These are phyloP conservation scores for Psilocybe sp. DNA, from an alignment of 768 basidiomycete species.

Conservation along the genomic window DNA sequence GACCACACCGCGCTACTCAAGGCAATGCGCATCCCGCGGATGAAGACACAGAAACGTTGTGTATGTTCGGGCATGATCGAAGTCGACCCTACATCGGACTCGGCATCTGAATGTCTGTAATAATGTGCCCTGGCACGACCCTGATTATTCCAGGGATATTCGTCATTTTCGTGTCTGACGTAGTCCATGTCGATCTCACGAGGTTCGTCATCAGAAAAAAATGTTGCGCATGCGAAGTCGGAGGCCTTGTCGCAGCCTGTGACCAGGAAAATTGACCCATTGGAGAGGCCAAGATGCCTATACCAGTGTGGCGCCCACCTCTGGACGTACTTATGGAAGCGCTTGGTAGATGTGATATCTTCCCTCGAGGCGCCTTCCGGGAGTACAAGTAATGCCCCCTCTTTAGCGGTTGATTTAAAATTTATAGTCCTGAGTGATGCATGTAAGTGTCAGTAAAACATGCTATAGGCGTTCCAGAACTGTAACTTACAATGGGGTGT, in stretches of 20 bases:
- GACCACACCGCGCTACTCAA: slow-evolving; percentile 8
- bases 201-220: not conserved
- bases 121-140: slow-evolving; percentile 3
- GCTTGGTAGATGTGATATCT: slow-evolving; percentile 5
- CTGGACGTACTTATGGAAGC: slow-evolving; percentile 6
- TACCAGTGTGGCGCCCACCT: slow-evolving; percentile 11
- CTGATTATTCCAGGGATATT: slow-evolving; percentile 5
- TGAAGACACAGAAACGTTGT: slow-evolving; percentile 7
- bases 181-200: not conserved
- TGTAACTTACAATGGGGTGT: slow-evolving; percentile 3
- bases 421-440: not conserved
- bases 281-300: slow-evolving; percentile 2
- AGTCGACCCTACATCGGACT: no score
- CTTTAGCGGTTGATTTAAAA: not conserved
- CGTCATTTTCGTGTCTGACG: not conserved
- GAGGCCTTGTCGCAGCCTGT: slow-evolving; percentile 13
- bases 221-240: slow-evolving; percentile 7
- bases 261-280: slow-evolving; percentile 12
- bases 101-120: not conserved
- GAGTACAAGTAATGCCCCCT: slow-evolving; percentile 12
- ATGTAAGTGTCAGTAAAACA: not conserved
- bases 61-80: not conserved
- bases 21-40: slow-evolving; percentile 10
- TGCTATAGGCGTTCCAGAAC: not conserved
- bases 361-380: slow-evolving; percentile 13